Evolutionary conservation across 208 protist genomes (phyloP), one percentile per base, ranked within the genome.

Genomic region (Giardia muris): DNA sequence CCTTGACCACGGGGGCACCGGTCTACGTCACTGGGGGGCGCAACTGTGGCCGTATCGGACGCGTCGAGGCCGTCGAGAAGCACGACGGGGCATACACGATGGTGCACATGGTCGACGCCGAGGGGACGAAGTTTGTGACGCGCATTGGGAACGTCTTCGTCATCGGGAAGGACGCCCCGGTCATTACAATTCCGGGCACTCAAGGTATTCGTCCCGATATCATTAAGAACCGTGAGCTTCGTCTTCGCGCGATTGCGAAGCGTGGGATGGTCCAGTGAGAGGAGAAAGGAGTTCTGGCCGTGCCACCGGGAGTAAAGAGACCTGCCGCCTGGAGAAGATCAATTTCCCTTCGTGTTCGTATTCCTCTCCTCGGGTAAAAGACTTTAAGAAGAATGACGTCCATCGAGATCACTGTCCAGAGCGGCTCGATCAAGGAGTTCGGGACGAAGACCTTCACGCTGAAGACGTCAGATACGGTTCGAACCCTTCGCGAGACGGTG

Each of bases 141-240:
- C 97, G 98, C 93, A 67, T 96, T n/a, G 89, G 89, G 90, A 99
- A 99, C 96, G 96, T 99, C 86, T 99, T 99, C 94, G 96, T 99
- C 93, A 97, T 99, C 93, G 98, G 98, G 93, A 96, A 98, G 94
- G 95, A 95, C 95, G 94, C 47, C 0, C 93, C 97, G 48, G 94
- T 96, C 47, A 95, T 99, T 86, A 96, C 97, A 2, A 95, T 99
- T 67, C 98, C 98, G 91, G 97, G 96, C 93, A 95, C 96, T 92
- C 96, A 98, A 94, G 98, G 98, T 95, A 93, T 99, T 92, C 93
- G 93, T 87, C 47, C 92, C 86, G 92, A 92, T 86, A 95, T 95
- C 76, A 87, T 96, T 2, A 94, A 97, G 93, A 95, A 96, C 91
- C 92, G 95, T 91, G 93, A 96, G 57, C 76, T 90, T 44, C 92